Base-by-base conservation (phyloP, 176 grass and related monocot genomes). In the Avena sativa region DNA sequence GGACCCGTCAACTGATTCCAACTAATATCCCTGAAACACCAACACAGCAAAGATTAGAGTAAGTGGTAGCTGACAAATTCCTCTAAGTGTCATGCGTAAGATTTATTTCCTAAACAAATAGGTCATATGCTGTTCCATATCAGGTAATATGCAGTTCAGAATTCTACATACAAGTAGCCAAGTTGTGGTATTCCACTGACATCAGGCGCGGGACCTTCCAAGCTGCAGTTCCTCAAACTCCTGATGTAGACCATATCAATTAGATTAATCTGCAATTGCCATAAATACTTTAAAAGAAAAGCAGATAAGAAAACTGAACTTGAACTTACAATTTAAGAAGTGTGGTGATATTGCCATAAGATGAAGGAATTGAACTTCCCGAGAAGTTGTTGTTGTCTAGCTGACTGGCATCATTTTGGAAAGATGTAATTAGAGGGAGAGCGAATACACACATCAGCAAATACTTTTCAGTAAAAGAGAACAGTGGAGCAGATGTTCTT, bases 331-430 rank as follows among this genome's bases (percentile, higher is more conserved):
- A 61, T 89, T 98, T 98, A 61, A 93, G 74, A 86, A 98, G 95
- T 74, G 84, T 89, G 16, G 71, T 84, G 64, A 98, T 92, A 74
- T 90, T 98, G 64, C 85, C 78, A 79, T 87, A 98, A 79, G 93
- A 93, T 85, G 82, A 4, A 80, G 95, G 95, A 87, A 98, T 92
- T 52, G 91, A 89, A 78, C 77, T 91, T 79, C 95, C 93, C 8
- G 92, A 91, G 87, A 98, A 95, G 87, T 98, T 98, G 92, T 98
- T 98, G 69, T 95, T 92, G 85, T 98, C 95, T 20, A 98, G 88
- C 81, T 98, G 95, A 21, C 93, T 98, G 89, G 78, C 79, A 92
- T 65, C 4, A 78, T 56, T 60, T 84, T 51, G 50, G 63, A 59
- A 68, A 60, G 16, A 86, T 63, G 12, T 78, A 72, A 57, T 90